phyloP scores from a whole-genome alignment of 1,139 yeast genomes.

The Lodderomyces beijingensis region DNA sequence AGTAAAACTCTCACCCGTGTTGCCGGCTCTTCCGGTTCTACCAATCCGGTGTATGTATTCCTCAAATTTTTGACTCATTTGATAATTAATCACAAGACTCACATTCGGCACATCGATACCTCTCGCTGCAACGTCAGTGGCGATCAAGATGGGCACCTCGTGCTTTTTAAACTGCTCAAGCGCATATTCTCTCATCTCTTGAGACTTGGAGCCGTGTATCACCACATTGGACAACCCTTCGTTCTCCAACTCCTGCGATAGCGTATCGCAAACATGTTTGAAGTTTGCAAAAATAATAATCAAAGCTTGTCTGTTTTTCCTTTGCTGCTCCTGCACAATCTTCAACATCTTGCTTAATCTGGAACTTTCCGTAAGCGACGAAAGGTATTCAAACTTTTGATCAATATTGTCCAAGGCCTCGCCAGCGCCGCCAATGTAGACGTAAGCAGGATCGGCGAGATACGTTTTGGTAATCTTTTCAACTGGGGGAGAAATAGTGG shows the following conservation, averaged over 20 bases:
- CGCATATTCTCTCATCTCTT: slow-evolving; percentile 82
- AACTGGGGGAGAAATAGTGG: slow-evolving; percentile 79
- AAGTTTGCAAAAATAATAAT: slow-evolving; percentile 80
- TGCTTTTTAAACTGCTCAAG: slow-evolving; percentile 61
- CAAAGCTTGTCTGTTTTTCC: slow-evolving; percentile 28
- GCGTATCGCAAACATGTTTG: slow-evolving; percentile 65
- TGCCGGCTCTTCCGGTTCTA: slow-evolving; percentile 95
- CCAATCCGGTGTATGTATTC: slow-evolving; percentile 92
- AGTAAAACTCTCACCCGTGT: slow-evolving; percentile 68
- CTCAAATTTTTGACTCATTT: slow-evolving; percentile 67
- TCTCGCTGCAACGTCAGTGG: slow-evolving; percentile 96
- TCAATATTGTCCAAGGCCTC: slow-evolving; percentile 64
- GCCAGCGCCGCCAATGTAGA: slow-evolving; percentile 68
- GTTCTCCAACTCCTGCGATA: slow-evolving; percentile 46
- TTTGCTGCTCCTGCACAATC: slow-evolving; percentile 17
- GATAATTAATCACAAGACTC: slow-evolving; percentile 78
- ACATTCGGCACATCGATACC: slow-evolving; percentile 91
- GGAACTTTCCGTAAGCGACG: slow-evolving; percentile 10
- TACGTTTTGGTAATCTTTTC: slow-evolving; percentile 63
- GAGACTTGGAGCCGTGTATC: slow-evolving; percentile 85
- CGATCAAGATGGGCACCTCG: slow-evolving; percentile 63
- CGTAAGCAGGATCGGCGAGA: slow-evolving; percentile 56
- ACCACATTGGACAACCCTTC: slow-evolving; percentile 47
- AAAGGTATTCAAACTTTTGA: slow-evolving; percentile 57
- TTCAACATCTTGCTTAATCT: slow-evolving; percentile 23